These are phyloP conservation scores for Periconia digitata DNA, from an alignment of 2,329 filamentous ascomycete species.

Conservation along the genomic window DNA sequence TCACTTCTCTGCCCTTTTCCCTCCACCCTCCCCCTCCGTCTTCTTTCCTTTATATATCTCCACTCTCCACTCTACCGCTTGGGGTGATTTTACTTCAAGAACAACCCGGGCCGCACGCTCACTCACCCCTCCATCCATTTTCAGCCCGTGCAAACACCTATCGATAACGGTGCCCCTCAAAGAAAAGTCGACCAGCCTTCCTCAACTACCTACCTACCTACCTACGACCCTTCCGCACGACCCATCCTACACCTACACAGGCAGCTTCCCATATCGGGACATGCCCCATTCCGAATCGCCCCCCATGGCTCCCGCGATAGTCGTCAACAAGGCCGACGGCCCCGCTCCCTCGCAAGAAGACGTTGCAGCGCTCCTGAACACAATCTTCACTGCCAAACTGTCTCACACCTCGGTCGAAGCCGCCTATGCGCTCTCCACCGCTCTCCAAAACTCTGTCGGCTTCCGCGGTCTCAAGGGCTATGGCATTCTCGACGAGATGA, in stretches of 20 bases:
- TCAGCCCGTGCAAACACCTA: slow-evolving; percentile 10
- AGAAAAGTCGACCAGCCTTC: slow-evolving; percentile 17
- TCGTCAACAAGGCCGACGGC: slow-evolving; percentile 47
- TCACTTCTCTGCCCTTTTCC: slow-evolving; percentile 6
- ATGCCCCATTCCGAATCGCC: slow-evolving; percentile 57
- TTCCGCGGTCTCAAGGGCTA: slow-evolving; percentile 64
- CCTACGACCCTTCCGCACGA: slow-evolving; percentile 4
- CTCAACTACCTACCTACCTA: slow-evolving; percentile 1
- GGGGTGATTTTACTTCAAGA: no score
- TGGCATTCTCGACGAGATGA: slow-evolving; percentile 63
- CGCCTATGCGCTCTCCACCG: slow-evolving; percentile 64
- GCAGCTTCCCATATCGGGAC: slow-evolving; percentile 14
- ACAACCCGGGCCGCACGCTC: no score
- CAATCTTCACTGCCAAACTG: slow-evolving; percentile 53
- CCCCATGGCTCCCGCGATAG: slow-evolving; percentile 50
- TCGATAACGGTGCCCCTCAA: slow-evolving; percentile 38
- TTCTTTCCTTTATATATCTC: slow-evolving; percentile 20
- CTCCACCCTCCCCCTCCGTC: slow-evolving; percentile 15
- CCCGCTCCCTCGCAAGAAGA: slow-evolving; percentile 51
- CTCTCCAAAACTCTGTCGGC: slow-evolving; percentile 66
- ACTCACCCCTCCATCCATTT: background rate
- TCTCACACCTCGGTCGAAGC: slow-evolving; percentile 62
- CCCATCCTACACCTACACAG: background rate
- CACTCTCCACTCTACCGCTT: slow-evolving; percentile 26
- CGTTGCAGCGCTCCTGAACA: slow-evolving; percentile 45